A percentile compares a stretch with the other conserved stretches of the same genome.
Conservation (phyloP, 1,284 basidiomycete species). For the Takashimella tepidaria region DNA sequence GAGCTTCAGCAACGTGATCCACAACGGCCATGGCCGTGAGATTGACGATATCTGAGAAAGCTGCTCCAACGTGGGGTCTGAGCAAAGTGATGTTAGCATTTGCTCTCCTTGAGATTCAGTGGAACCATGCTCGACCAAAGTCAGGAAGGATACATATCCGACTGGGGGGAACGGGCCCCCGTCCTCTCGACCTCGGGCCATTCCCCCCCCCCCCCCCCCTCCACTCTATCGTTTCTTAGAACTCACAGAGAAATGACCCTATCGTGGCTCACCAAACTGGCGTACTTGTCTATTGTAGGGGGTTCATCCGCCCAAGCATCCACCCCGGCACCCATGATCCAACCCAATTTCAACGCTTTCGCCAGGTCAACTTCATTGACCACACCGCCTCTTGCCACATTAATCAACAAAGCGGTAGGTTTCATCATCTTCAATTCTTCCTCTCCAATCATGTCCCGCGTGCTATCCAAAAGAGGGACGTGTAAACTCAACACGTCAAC, state of each 20-base stretch:
- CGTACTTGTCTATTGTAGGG: background rate
- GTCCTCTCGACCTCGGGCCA: too few species aligned
- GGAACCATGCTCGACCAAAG: too few species aligned
- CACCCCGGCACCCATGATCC: constrained; percentile 24
- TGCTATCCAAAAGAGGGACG: constrained; percentile 1
- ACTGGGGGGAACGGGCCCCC: too few species aligned
- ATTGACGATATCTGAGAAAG: background rate
- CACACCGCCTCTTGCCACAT: constrained; percentile 23
- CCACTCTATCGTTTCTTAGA: too few species aligned
- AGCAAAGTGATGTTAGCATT: background rate
- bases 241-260: background rate
- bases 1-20: background rate
- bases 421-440: constrained; percentile 20
- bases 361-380: constrained; percentile 25
- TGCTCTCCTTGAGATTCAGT: background rate
- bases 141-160: too few species aligned
- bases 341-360: constrained; percentile 14
- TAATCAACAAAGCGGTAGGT: constrained; percentile 17
- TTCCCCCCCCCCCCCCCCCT: too few species aligned
- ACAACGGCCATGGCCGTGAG: background rate
- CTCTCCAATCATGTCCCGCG: constrained; percentile 1
- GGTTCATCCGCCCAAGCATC: constrained; percentile 40
- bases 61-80: background rate
- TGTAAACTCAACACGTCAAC: constrained; percentile 10
- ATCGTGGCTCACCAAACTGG: background rate